Evolutionary conservation across 306 rosid species (phyloP), one percentile per base, ranked within the genome.

Genomic region (Sechiopsis laciniata): DNA sequence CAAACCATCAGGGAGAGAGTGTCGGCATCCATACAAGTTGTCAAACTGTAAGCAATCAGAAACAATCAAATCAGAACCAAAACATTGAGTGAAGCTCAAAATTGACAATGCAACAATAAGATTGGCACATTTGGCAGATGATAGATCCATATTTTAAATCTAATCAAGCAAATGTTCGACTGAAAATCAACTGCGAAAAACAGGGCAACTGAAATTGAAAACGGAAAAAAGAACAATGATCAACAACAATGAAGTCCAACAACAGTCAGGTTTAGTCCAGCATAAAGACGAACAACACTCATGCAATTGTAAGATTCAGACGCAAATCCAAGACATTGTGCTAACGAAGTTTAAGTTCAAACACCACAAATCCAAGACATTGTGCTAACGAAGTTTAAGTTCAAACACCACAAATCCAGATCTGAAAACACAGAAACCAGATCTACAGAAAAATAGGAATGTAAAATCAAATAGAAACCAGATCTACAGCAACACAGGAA

Each of bases 11-110:
- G 92, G 92, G 53, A 89, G 96, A 5, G 96, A 89, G 85, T 89
- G 92, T 14, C 92, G 92, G 81, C 96, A 89, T 10, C 96, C 96
- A 12, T 89, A 89, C 84, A 89, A 74, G 80, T 89, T 89, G 52
- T 89, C 96, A 15, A 89, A 89, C 96, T 89, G 90, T 2, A 59
- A 20, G 17, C 24, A 72, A 15, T 65, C 4, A 65, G 17, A 42
- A 42, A 19, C 5, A 9, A 63, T 63, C 14, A 4, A 63, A 63
- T 10, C 21, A 63, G 15, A 63, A 63, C 8, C 51, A 63, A 7
- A 63, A 0, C 8, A n/a, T 3, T 7, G 70, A 8, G 40, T 32
- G 8, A 5, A 37, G 15, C 24, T 37, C 15, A 35, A 63, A 62
- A n/a, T n/a, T 63, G 8, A 63, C 51, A 17, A 35, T 0, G 45